phyloP scores from a whole-genome alignment of 331 rosid species.

The Telfairia occidentalis region DNA sequence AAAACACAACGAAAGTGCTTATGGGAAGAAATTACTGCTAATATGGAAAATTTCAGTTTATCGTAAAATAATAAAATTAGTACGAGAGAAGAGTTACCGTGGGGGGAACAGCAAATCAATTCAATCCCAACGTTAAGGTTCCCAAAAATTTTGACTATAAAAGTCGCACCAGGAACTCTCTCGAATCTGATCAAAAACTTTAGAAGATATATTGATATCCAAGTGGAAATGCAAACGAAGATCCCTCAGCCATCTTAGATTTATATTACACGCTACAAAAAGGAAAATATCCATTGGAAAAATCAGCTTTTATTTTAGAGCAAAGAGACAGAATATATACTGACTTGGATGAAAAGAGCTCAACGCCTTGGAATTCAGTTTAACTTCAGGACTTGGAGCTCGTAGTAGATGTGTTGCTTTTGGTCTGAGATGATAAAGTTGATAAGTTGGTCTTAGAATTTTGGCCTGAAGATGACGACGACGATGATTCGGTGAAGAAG shows the following conservation, averaged over 20 bases:
- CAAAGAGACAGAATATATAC: not conserved
- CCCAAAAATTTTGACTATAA: not conserved
- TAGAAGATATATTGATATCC: not conserved
- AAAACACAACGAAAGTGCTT: not conserved
- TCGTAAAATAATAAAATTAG: too few species aligned
- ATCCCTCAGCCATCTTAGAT: not conserved
- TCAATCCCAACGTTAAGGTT: too few species aligned
- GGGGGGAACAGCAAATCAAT: too few species aligned
- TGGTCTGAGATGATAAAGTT: slow-evolving; percentile 16
- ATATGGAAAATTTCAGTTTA: not conserved
- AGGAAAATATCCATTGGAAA: not conserved
- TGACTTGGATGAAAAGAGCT: slow-evolving; percentile 2
- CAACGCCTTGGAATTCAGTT: not conserved
- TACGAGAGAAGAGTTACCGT: too few species aligned
- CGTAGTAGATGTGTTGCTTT: slow-evolving; percentile 6
- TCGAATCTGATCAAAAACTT: not conserved
- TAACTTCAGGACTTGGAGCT: not conserved
- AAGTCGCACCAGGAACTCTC: not conserved
- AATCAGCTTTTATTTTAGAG: not conserved
- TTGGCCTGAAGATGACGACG: slow-evolving; percentile 45
- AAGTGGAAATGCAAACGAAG: not conserved
- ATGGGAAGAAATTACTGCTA: not conserved
- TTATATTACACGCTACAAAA: not conserved
- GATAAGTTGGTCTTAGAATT: slow-evolving; percentile 36
- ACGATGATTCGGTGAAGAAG: slow-evolving; percentile 55